Percentiles rank a stretch among this genome's conserved stretches.
phyloP scores from a whole-genome alignment of 345 rosid genomes.

The Murraya paniculata region DNA sequence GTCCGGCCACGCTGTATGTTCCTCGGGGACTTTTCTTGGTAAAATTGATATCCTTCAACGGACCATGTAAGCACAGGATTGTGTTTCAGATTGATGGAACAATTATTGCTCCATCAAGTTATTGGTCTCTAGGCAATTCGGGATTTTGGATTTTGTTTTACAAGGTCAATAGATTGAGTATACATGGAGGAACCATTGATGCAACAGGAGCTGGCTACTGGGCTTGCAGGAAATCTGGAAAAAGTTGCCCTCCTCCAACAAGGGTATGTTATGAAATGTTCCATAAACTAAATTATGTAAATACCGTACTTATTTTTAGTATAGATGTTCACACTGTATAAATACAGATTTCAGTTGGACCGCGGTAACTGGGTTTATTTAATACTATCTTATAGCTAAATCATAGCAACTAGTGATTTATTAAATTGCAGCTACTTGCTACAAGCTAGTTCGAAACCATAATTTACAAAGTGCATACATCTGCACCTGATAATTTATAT shows the following conservation, averaged over 20 bases:
- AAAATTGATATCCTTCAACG: slow-evolving; percentile 12
- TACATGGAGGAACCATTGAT: slow-evolving; percentile 34
- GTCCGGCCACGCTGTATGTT: neutral
- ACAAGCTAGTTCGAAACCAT: neutral
- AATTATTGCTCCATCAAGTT: slow-evolving; percentile 28
- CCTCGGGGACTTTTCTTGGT: slow-evolving; percentile 25
- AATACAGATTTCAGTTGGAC: no score
- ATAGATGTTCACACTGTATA: no score
- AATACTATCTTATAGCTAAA: no score
- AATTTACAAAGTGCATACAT: neutral
- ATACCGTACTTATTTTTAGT: no score
- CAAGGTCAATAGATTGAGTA: slow-evolving; percentile 9
- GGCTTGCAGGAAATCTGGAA: slow-evolving; percentile 29
- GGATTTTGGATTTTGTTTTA: slow-evolving; percentile 38
- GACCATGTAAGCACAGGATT: slow-evolving; percentile 28
- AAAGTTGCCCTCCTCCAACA: slow-evolving; percentile 26
- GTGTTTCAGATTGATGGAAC: slow-evolving; percentile 24
- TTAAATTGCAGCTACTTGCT: no score
- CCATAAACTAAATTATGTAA: neutral
- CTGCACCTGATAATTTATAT: neutral
- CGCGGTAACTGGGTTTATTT: no score
- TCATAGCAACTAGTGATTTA: no score
- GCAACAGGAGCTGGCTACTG: slow-evolving; percentile 30
- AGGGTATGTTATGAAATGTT: slow-evolving; percentile 22
- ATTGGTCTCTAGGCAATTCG: slow-evolving; percentile 24